Base-by-base conservation (phyloP, 208 protist genomes). In the Borovskyia barvae region DNA sequence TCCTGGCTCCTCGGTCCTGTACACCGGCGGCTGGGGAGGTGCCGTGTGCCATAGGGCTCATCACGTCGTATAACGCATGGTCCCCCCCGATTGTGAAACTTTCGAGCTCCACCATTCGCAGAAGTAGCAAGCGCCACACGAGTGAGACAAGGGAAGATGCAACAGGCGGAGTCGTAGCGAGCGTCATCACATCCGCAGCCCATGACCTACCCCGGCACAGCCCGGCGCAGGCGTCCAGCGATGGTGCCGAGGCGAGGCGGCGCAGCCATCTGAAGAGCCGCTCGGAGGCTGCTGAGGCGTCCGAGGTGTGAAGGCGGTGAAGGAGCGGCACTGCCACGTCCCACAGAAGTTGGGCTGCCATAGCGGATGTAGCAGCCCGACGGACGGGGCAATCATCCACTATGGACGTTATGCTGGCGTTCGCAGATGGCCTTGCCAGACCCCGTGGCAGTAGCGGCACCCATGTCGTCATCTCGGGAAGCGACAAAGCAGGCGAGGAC, bases 141-240 rank as follows among this genome's bases (percentile, higher is more conserved):
- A 28, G 26, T 26, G n/a, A n/a, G n/a, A n/a, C n/a, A n/a, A n/a
- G n/a, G n/a, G n/a, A n/a, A n/a, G n/a, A n/a, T n/a, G n/a, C n/a
- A n/a, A n/a, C n/a, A n/a, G n/a, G n/a, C n/a, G n/a, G n/a, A n/a
- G n/a, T n/a, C n/a, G n/a, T 11, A n/a, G 52, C 37, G 20, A 46
- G 19, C 37, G 37, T 39, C 6, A 47, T 11, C 36, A 46, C 2
- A 12, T 43, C 37, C 25, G n/a, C 9, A 8, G 26, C 5, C 40
- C 40, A 36, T 11, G 33, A 25, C 17, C 14, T 33, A 8, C 25
- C 52, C 6, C 7, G 11, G 17, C 43, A 26, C 32, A 58, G 52
- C 12, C 15, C 36, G 11, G 25, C 46, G 17, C 63, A 69, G 8
- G 43, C 63, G 4, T n/a, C n/a, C 37, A 56, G 20, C 8, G 63